Base-by-base conservation (phyloP, 2,329 filamentous ascomycete species). In the Arthrinium phaeospermum region DNA sequence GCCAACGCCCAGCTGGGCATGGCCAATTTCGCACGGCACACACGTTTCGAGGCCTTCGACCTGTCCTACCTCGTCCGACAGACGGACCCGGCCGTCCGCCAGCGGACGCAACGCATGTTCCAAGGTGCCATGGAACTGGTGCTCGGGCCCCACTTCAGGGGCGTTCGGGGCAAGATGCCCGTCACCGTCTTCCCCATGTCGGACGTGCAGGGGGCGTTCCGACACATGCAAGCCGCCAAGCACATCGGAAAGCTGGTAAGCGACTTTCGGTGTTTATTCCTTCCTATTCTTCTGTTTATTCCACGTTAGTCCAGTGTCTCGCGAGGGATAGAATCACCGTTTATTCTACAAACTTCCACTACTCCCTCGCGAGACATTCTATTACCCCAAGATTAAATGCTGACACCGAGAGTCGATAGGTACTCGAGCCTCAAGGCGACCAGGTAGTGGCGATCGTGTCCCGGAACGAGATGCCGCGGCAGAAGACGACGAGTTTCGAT, bases 41-140 rank as follows among this genome's bases (percentile, higher is more conserved):
- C 73, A 34, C 71, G 75, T 16, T 76, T 76, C 41, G 75, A 76
- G 71, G 68, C 71, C 64, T 75, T 76, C 44, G 74, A 76, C 44
- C 73, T 72, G n/a, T 30, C 71, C 22, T 74, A 73, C 61, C 68
- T 76, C 2, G 70, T 70, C 53, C 71, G 71, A 1, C 71, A 76
- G 24, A 71, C 74, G 22, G 70, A 72, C 16, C 45, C 45, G 14
- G 14, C 14, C 45, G 6, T 46, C 6, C 14, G 19, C 4, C 8
- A 41, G 4, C 71, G 74, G 10, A 72, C 73, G 2, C 71, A 74
- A 22, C 72, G 71, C 16, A 49, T 76, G 45, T 76, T 76, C 46
- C 73, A 75, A 69, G 68, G 61, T 14, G 73, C 73, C 16, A 70
- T 75, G n/a, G 2, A 27, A 3, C 27, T 69, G 8, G 67, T 47